These are phyloP conservation scores for Lipomyces kockii DNA, from an alignment of 805 yeast species.

Conservation along the genomic window DNA sequence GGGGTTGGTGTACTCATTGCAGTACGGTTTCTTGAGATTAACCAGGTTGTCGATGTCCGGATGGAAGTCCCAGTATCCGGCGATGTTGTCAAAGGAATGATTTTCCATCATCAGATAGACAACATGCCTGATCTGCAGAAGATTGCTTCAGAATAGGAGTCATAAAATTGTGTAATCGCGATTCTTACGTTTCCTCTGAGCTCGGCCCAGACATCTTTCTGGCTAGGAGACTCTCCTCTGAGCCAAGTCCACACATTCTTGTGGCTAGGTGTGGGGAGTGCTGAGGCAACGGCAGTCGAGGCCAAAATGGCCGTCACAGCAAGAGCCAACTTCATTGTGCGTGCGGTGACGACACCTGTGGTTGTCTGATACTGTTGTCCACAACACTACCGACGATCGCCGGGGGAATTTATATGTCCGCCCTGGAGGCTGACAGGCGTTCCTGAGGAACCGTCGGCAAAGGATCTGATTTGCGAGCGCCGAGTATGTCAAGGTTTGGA, in stretches of 20 bases:
- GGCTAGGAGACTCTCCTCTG: not conserved
- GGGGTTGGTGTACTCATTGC: conserved; percentile 13
- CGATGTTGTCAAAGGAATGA: conserved; percentile 1
- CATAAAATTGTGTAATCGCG: not conserved
- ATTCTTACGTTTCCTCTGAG: conserved; percentile 4
- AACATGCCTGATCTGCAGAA: conserved; percentile 8
- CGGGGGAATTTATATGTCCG: not conserved
- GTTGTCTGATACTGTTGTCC: not conserved
- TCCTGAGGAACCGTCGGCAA: too few relatives aligned
- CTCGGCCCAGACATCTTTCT: not conserved
- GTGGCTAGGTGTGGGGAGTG: not conserved
- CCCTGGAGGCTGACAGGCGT: too few relatives aligned
- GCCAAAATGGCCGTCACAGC: not conserved
- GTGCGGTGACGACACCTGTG: not conserved
- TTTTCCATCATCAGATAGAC: conserved; percentile 17
- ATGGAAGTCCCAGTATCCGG: conserved; percentile 10
- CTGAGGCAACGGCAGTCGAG: not conserved
- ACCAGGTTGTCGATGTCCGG: conserved; percentile 8
- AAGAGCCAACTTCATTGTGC: not conserved
- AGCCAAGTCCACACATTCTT: not conserved
- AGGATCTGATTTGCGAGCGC: too few relatives aligned
- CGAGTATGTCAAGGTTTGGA: too few relatives aligned
- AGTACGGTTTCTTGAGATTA: not conserved
- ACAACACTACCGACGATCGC: not conserved
- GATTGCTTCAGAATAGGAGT: not conserved